Base-by-base conservation (phyloP, 2,329 filamentous ascomycete genomes). In the Incumbomyces delicatus region DNA sequence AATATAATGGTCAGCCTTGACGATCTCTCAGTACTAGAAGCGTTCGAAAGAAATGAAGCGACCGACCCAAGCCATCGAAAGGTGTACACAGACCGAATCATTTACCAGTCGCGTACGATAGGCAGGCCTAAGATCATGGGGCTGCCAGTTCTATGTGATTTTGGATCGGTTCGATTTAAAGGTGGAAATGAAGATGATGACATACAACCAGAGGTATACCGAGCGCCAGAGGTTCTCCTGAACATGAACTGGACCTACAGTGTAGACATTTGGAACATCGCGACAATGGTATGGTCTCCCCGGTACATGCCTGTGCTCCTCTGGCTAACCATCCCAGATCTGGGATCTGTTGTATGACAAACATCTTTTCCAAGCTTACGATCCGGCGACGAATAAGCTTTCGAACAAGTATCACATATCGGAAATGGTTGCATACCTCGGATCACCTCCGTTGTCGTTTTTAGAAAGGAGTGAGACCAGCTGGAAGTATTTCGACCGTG, bases 241-340 rank as follows among this genome's bases (percentile, higher is more conserved):
- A 42, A 55, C n/a, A 60, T 61, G 57, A 39, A 34, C 3, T 63
- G 59, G 61, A 52, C 51, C 36, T 53, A 54, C 17, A 54, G 49
- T 27, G 57, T 60, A 32, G 57, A 62, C 47, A 58, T 62, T 8
- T 63, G 61, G 60, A 61, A 57, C 44, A 48, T 61, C 22, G 61
- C 47, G 13, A 46, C 52, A 46, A 48, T 61, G 48, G 59, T 62
- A 41, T 48, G 55, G 8, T 12, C 27, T 32, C 22, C 34, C n/a
- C 14, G 16, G 20, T 6, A 35, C 18, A 20, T 5, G 17, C 32
- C n/a, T 3, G n/a, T 30, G 40, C 29, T 42, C 29, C 32, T 12
- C 5, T 27, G 22, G 22, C 22, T 27, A 27, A 27, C 22, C 8
- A 27, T 27, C 22, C 22, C 22, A 27, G 22, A 27, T 27, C 22